Percentiles rank a stretch among this genome's conserved stretches.
Conservation (phyloP, 129 eudicot genomes). For the Flaveria trinervia region DNA sequence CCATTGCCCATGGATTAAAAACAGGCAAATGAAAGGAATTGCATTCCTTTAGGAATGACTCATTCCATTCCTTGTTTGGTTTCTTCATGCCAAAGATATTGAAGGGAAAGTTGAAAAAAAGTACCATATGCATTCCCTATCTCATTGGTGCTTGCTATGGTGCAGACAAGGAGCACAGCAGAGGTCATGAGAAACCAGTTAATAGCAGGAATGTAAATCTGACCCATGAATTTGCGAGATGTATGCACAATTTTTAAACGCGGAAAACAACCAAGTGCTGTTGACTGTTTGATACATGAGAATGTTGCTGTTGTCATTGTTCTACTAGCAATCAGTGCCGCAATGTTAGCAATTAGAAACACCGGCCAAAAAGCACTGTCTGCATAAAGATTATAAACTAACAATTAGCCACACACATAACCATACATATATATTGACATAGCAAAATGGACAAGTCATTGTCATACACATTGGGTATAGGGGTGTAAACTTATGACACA, state of each 20-base stretch:
- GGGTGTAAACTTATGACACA: too few relatives aligned
- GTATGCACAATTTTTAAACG: conserved; percentile 87
- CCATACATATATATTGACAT: background rate
- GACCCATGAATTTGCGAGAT: conserved; percentile 94
- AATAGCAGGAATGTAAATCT: conserved; percentile 89
- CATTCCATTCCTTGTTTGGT: background rate
- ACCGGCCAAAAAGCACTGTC: conserved; percentile 93
- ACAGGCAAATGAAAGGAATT: conserved; percentile 1
- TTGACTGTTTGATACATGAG: conserved; percentile 92
- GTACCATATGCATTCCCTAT: conserved; percentile 97
- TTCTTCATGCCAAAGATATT: background rate
- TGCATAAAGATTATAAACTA: conserved; percentile 34
- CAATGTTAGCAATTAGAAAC: conserved; percentile 80
- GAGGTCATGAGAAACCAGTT: conserved; percentile 90
- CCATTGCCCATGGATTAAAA: background rate
- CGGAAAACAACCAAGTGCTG: conserved; percentile 97
- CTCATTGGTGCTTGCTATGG: conserved; percentile 83
- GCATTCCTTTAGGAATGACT: background rate
- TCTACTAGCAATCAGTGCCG: conserved; percentile 95
- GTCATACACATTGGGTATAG: background rate
- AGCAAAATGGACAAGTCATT: background rate
- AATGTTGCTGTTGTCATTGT: conserved; percentile 95
- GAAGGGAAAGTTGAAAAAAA: conserved; percentile 5
- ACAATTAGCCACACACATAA: conserved; percentile 1
- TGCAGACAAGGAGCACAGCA: conserved; percentile 74